These are phyloP conservation scores for Colletotrichum falcatum DNA, from an alignment of 2,329 filamentous ascomycete species.

Conservation along the genomic window DNA sequence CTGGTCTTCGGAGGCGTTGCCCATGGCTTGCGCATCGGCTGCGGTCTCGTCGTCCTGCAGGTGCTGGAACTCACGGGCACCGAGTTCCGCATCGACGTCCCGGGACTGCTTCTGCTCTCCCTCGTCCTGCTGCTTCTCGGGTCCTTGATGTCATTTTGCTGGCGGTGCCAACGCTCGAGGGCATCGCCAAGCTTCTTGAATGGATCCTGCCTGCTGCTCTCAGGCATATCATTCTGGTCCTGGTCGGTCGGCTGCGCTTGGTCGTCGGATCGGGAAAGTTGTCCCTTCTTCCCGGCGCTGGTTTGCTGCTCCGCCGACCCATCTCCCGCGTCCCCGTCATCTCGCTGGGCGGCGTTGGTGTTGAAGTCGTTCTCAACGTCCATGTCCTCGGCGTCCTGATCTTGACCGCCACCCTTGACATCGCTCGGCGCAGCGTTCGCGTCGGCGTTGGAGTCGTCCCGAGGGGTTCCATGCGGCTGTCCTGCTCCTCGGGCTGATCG, in stretches of 20 bases:
- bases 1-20: slow-evolving; percentile 88
- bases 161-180: slow-evolving; percentile 91
- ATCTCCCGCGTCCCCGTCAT: slow-evolving; percentile 75
- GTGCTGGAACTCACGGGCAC: slow-evolving; percentile 91
- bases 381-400: slow-evolving; percentile 72
- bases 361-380: slow-evolving; percentile 72
- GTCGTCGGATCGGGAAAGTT: slow-evolving; percentile 61
- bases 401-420: slow-evolving; percentile 72
- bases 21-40: slow-evolving; percentile 91
- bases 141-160: slow-evolving; percentile 84
- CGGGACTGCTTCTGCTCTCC: slow-evolving; percentile 63
- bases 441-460: slow-evolving; percentile 64
- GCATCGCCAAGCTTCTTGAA: slow-evolving; percentile 97
- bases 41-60: slow-evolving; percentile 84
- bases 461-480: slow-evolving; percentile 50
- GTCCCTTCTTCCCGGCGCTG: slow-evolving; percentile 72
- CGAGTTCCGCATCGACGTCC: slow-evolving; percentile 75
- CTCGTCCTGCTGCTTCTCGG: slow-evolving; percentile 63
- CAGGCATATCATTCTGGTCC: slow-evolving; percentile 57
- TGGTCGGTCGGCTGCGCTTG: slow-evolving; percentile 56
- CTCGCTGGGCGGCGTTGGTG: slow-evolving; percentile 71
- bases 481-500: slow-evolving; percentile 51
- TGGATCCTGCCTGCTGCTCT: slow-evolving; percentile 69
- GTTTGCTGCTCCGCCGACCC: slow-evolving; percentile 73
- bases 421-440: slow-evolving; percentile 72